Base-by-base conservation (phyloP, 208 protist genomes). In the Leishmania lainsoni region DNA sequence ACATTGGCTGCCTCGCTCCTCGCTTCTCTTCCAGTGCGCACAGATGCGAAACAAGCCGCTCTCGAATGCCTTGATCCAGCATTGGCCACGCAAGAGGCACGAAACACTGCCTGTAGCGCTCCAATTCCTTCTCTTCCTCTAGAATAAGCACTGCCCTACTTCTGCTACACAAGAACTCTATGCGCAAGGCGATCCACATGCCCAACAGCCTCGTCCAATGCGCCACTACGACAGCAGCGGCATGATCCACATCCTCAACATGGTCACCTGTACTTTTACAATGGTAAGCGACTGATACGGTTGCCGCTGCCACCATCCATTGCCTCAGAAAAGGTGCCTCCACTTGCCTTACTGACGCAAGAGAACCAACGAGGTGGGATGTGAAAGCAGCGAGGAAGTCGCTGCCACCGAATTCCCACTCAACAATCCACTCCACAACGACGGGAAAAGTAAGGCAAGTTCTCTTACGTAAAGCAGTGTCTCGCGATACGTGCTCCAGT, bases 51-150 rank as follows among this genome's bases (percentile, higher is more conserved):
- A 49, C 45, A 1, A 86, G 61, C 4, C 72, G 35, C 52, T 49
- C 35, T 8, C 48, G 54, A 22, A 68, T 59, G 29, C 58, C 32
- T n/a, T 0, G 22, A 26, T 51, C 54, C 10, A 86, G 58, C 42
- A 78, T 42, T 29, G 82, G 56, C 82, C 78, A 86, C 35, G 82
- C 82, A 14, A 56, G 4, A 12, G 14, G 59, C 14, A 82, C 5
- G 12, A 82, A 82, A 51, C 32, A 63, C 71, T 61, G 29, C 58
- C 80, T 56, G 58, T 82, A 86, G 32, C 5, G 32, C 26, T 76
- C 74, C 9, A 79, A 32, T 48, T 85, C 81, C 17, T 32, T 22
- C 22, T 49, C 9, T 35, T 42, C 63, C 39, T 45, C 35, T 0
- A 0, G 61, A 16, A 22, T 63, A 17, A 42, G 29, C 59, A n/a